Conservation (phyloP, 140 eudicot species). For the Ambrosia hybrid region DNA sequence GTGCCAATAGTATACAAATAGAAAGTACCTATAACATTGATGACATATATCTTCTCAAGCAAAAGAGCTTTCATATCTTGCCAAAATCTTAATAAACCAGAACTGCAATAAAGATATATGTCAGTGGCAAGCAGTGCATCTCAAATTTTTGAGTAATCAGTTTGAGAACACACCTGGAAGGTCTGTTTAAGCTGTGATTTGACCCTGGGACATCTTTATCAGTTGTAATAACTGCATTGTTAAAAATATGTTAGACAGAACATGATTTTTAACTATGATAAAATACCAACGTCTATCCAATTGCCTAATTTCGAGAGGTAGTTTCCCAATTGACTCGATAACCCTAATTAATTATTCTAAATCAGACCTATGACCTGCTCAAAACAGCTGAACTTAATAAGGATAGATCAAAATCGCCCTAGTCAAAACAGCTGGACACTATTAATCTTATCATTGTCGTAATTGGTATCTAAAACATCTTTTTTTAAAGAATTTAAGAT, state of each 20-base stretch:
- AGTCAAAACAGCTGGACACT: background rate
- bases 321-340: too few species aligned
- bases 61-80: slow-evolving; percentile 67
- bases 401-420: too few species aligned
- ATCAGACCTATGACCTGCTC: too few species aligned
- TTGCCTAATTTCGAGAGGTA: background rate
- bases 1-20: background rate
- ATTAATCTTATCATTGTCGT: slow-evolving; percentile 3
- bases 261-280: background rate
- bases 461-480: background rate
- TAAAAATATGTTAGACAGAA: background rate
- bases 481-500: slow-evolving; percentile 8
- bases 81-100: slow-evolving; percentile 43
- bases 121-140: slow-evolving; percentile 7
- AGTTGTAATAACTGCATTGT: slow-evolving; percentile 30
- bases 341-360: too few species aligned
- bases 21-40: slow-evolving; percentile 74
- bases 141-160: background rate
- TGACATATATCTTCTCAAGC: slow-evolving; percentile 59
- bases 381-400: too few species aligned
- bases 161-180: slow-evolving; percentile 42
- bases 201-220: slow-evolving; percentile 39
- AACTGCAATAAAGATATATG: slow-evolving; percentile 17
- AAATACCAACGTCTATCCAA: background rate
- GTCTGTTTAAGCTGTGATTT: slow-evolving; percentile 33